Evolutionary conservation across 139 green algal genomes (phyloP).

Genomic region (Chlorella vulgaris): DNA sequence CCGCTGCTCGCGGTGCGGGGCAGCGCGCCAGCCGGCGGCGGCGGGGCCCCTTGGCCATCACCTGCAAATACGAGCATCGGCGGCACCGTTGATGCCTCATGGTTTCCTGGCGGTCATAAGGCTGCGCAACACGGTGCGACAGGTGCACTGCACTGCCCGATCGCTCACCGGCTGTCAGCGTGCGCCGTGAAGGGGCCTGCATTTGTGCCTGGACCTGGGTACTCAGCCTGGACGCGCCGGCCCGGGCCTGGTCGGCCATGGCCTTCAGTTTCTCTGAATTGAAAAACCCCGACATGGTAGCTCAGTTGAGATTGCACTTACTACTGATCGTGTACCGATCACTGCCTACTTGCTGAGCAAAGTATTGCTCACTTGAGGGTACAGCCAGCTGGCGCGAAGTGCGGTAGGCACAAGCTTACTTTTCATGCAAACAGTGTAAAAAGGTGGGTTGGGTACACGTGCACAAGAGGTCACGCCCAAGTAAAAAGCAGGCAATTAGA

Average conservation of each 20-base stretch:
- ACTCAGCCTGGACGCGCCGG: background rate
- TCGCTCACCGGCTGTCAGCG: too few species aligned
- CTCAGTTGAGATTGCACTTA: background rate
- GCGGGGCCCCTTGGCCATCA: background rate
- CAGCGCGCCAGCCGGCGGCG: background rate
- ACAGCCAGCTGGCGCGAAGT: too few species aligned
- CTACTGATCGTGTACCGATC: too few species aligned
- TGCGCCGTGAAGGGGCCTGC: background rate
- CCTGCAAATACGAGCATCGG: background rate
- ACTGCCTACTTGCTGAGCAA: too few species aligned
- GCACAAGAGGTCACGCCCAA: too few species aligned
- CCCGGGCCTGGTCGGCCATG: background rate
- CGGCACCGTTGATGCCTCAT: background rate
- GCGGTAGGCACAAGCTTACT: too few species aligned
- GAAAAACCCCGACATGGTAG: background rate
- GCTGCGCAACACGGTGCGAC: background rate
- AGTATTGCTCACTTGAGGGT: too few species aligned
- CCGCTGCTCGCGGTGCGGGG: slow-evolving; percentile 10
- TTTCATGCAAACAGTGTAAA: too few species aligned
- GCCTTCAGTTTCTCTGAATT: background rate
- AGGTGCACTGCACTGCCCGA: too few species aligned
- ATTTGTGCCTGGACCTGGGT: background rate
- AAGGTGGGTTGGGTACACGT: too few species aligned
- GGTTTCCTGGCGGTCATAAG: background rate
- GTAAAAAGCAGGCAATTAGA: too few species aligned